Base-by-base conservation (phyloP, 2,329 filamentous ascomycete genomes). In the Aspergillus niger region DNA sequence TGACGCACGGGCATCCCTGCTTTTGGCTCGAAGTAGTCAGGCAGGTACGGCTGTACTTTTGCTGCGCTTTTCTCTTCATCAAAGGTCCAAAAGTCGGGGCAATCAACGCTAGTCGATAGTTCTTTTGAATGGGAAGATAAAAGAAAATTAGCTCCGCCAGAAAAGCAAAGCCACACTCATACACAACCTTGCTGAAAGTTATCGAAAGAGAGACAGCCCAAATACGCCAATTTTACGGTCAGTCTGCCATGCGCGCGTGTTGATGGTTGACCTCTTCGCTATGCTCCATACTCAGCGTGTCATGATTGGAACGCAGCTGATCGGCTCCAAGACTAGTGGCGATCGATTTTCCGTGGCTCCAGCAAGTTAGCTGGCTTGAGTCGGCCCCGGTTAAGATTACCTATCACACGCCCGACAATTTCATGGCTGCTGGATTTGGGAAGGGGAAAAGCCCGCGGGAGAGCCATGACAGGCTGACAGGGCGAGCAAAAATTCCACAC, bases 261-360 rank as follows among this genome's bases (percentile, higher is more conserved):
- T 49, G 44, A 49, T 28, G 13, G 24, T 49, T 17, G 47, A 50
- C 47, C 47, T 50, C 13, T 36, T 32, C 47, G 8, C 47, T 30
- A 11, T 50, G 47, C 26, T 11, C 47, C 26, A 50, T 50, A 24
- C 39, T 15, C 39, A 30, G 39, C 39, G 41, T 41, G 26, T 55
- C 26, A 36, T 50, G 47, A 50, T 44, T 44, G 39, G 53, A 44
- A 55, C 43, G 15, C 53, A 32, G 39, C 53, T 47, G 43, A 44
- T 47, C 53, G 53, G 15, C 53, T 55, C 41, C 53, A 44, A 30
- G 36, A 60, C 62, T 68, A 67, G 62, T 62, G 67, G 57, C 63
- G 65, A 69, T 70, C 67, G 59, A 55, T 49, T 60, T 58, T 28
- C 43, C 41, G 54, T 60, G 52, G 58, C 51, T 62, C 63, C 47